Conservation (phyloP, 768 basidiomycete species). For the Hypsizygus marmoreus region DNA sequence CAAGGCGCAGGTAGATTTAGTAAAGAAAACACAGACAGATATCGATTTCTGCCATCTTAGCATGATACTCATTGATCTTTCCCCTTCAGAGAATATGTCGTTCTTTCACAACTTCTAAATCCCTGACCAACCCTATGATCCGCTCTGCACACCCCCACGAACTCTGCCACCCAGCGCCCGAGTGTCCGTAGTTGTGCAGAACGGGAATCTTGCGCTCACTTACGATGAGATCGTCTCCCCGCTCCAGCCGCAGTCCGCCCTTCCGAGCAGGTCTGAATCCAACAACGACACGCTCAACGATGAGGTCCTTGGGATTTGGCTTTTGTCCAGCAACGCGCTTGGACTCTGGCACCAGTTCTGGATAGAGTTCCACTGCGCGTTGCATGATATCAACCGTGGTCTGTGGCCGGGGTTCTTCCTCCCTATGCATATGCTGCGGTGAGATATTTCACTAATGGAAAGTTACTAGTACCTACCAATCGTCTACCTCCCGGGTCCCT, state of each 20-base stretch:
- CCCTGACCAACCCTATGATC: slow-evolving; percentile 8
- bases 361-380: slow-evolving; percentile 10
- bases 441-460: background rate
- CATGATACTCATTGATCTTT: too few species aligned
- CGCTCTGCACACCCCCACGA: slow-evolving; percentile 19
- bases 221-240: slow-evolving; percentile 8
- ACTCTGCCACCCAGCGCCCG: slow-evolving; percentile 18
- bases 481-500: slow-evolving; percentile 15
- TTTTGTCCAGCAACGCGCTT: too few species aligned
- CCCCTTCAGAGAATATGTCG: too few species aligned
- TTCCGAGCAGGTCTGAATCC: slow-evolving; percentile 16
- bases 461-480: slow-evolving; percentile 6
- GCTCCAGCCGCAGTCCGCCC: slow-evolving; percentile 13
- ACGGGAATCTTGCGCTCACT: slow-evolving; percentile 4
- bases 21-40: too few species aligned
- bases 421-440: slow-evolving; percentile 5
- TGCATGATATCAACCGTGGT: slow-evolving; percentile 16
- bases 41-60: too few species aligned
- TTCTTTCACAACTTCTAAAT: slow-evolving; percentile 2
- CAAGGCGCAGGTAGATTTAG: too few species aligned
- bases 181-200: slow-evolving; percentile 15
- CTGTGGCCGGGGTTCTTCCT: slow-evolving; percentile 10
- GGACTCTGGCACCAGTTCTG: slow-evolving; percentile 10
- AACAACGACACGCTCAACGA: slow-evolving; percentile 14
- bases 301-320: slow-evolving; percentile 13